A percentile compares a stretch with the other conserved stretches of the same genome.
Conservation (phyloP, 495 filamentous ascomycete species). For the Chaetomium tenue region DNA sequence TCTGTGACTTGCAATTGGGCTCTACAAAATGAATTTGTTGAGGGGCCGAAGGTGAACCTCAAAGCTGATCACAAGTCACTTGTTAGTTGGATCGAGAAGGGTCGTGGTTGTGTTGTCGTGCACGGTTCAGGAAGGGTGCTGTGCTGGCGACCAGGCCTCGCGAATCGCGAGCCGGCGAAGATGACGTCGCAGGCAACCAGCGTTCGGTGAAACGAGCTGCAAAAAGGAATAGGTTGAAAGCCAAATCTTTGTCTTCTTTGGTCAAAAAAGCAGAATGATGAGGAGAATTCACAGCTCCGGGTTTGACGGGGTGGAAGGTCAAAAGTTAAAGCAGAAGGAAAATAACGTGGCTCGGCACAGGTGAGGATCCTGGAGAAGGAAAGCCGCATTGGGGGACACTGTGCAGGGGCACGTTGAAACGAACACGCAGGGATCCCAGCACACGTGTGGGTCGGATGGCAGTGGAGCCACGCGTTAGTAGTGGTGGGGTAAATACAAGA, state of each 20-base stretch:
- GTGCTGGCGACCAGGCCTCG: slow-evolving; percentile 7
- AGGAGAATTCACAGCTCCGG: background rate
- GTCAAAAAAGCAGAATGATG: background rate
- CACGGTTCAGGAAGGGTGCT: slow-evolving; percentile 21
- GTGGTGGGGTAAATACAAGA: background rate
- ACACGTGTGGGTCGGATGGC: slow-evolving; percentile 9
- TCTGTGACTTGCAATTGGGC: background rate
- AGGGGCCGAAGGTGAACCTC: background rate
- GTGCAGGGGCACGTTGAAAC: slow-evolving; percentile 32
- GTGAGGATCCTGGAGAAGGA: slow-evolving; percentile 22
- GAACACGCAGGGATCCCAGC: slow-evolving; percentile 21
- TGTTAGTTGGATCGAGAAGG: background rate
- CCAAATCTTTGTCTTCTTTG: background rate
- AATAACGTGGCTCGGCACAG: slow-evolving; percentile 36
- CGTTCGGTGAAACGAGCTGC: background rate
- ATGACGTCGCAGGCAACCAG: slow-evolving; percentile 12
- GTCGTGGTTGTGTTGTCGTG: slow-evolving; percentile 16
- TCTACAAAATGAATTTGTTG: background rate
- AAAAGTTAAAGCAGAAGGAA: slow-evolving; percentile 27
- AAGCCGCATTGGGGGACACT: slow-evolving; percentile 16
- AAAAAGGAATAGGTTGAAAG: background rate
- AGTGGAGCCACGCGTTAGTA: background rate
- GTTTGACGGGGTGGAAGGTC: slow-evolving; percentile 19
- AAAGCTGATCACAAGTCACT: background rate
- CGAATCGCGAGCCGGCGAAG: slow-evolving; percentile 8